phyloP scores from a whole-genome alignment of 257 asterid genomes.

The Salvia miltiorrhiza region DNA sequence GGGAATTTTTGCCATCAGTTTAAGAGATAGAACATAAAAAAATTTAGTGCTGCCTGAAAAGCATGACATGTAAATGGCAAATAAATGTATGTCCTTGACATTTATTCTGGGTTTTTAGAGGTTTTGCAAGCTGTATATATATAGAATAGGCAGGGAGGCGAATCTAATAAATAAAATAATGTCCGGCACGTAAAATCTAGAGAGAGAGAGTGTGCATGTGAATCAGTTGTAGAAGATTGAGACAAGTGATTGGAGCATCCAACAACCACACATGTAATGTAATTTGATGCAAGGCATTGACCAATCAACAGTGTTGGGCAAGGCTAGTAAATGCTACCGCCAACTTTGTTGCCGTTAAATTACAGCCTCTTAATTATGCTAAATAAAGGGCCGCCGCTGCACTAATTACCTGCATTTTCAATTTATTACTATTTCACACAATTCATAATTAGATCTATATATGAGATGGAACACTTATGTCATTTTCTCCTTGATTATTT shows the following conservation, averaged over 20 bases:
- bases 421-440: too few relatives aligned
- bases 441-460: too few relatives aligned
- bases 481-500: not conserved
- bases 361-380: not conserved
- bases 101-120: not conserved
- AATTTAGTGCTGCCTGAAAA: too few relatives aligned
- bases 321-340: slow-evolving; percentile 18
- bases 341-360: not conserved
- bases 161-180: not conserved
- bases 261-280: slow-evolving; percentile 10
- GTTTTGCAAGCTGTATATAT: slow-evolving; percentile 6
- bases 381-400: not conserved
- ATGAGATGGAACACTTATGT: not conserved
- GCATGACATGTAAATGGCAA: too few relatives aligned
- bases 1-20: slow-evolving; percentile 10
- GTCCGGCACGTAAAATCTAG: not conserved
- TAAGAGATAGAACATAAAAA: slow-evolving; percentile 7
- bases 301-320: slow-evolving; percentile 4
- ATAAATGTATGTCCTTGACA: too few relatives aligned
- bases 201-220: not conserved
- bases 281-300: not conserved
- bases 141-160: not conserved
- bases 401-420: not conserved
- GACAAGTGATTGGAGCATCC: slow-evolving; percentile 4
- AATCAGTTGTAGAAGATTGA: not conserved